Evolutionary conservation across 805 yeast genomes (phyloP).

Genomic region (Starmerella vitae): DNA sequence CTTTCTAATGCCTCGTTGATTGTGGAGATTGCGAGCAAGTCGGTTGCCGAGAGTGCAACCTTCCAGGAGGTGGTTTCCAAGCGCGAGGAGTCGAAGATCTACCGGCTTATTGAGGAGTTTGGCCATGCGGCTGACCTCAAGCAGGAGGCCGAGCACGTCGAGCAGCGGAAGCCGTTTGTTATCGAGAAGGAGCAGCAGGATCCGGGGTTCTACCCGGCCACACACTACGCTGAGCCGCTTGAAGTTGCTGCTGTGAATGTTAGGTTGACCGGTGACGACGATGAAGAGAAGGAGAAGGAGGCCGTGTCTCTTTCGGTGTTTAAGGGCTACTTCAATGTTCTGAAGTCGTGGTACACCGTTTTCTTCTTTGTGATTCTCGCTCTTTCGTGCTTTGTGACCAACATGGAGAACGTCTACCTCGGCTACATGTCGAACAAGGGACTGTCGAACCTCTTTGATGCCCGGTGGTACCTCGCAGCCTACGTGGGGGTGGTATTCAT

Average conservation of each 20-base stretch:
- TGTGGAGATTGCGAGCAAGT: slow-evolving; percentile 42
- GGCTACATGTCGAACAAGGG: slow-evolving; percentile 20
- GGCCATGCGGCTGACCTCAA: slow-evolving; percentile 72
- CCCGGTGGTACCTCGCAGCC: slow-evolving; percentile 47
- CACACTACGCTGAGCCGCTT: slow-evolving; percentile 4
- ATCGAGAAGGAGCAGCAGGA: slow-evolving; percentile 3
- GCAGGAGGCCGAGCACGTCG: slow-evolving; percentile 43
- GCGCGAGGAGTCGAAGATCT: slow-evolving; percentile 13
- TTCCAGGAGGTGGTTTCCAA: slow-evolving; percentile 38
- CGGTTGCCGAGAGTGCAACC: slow-evolving; percentile 41
- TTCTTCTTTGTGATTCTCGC: slow-evolving; percentile 28
- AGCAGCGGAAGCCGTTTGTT: slow-evolving; percentile 64
- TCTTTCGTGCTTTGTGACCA: slow-evolving; percentile 23
- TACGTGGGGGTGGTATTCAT: slow-evolving; percentile 62
- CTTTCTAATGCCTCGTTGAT: slow-evolving; percentile 58
- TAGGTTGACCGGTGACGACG: slow-evolving; percentile 23
- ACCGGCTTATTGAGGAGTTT: slow-evolving; percentile 27
- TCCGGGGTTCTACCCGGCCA: slow-evolving; percentile 8
- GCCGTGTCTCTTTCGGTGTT: slow-evolving; percentile 17
- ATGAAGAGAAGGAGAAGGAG: slow-evolving; percentile 20
- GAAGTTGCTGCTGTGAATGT: slow-evolving; percentile 7
- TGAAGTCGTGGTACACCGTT: slow-evolving; percentile 29
- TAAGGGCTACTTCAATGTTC: slow-evolving; percentile 20
- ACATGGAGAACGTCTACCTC: slow-evolving; percentile 16
- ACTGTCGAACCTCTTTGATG: slow-evolving; percentile 15